Base-by-base conservation (phyloP, 1,139 yeast genomes). In the Yamadazyma trypodendri region DNA sequence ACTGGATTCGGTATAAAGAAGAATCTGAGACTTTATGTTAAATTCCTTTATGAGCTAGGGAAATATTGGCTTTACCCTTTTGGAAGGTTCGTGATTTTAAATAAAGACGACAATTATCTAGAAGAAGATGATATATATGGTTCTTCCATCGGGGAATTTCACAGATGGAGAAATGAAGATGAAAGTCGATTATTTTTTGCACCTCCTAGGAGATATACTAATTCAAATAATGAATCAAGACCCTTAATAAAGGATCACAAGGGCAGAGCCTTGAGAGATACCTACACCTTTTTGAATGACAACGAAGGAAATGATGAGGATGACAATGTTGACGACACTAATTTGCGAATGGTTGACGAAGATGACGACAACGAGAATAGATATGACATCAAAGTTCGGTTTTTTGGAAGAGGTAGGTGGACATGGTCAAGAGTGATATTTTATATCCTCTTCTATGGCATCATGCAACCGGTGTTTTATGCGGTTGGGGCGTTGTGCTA, bases 381-480 rank as follows among this genome's bases (percentile, higher is more conserved):
- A 28, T 38, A 48, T 33, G 73, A 70, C 43, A 63, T 70, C 32
- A 79, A 79, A 47, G 65, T 72, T 24, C 65, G 98, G 43, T 71
- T 80, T 38, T 92, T 92, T 58, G 98, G 98, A 23, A 75, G 98
- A 58, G 98, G 98, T 21, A 70, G 80, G 48, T 92, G 98, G 98
- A 81, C 84, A 15, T 58, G 82, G 28, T 96, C 96, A 1, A 75
- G 98, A 47, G 72, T 90, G 31, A 58, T 82, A 12, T 92, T 89
- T 55, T 92, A 81, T 55, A n/a, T 81, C 3, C 77, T 78, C 51
- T 90, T 81, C 56, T 89, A 90, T 54, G 50, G 75, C 2, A 49
- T 86, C 5, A 56, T 90, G 28, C 85, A 81, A 46, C 97, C 97
- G 1, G 54, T 85, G 4, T 68, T 84, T 21, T 61, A 70, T 24